Evolutionary conservation across 768 basidiomycete genomes (phyloP), one percentile per base, ranked within the genome.

Genomic region (Hydnomerulius pinastri): DNA sequence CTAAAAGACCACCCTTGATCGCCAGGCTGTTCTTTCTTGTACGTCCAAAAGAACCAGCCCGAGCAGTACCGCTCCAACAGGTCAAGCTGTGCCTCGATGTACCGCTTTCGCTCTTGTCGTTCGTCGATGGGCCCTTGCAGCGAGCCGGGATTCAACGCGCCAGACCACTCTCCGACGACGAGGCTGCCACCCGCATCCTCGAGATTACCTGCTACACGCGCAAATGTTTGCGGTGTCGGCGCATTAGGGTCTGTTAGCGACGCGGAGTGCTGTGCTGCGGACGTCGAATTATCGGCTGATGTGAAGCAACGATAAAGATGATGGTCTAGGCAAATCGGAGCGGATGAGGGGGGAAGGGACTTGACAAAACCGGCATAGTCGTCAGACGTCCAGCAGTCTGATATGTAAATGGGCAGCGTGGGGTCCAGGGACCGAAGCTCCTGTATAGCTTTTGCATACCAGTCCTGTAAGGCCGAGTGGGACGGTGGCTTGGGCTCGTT

Each of bases 21-120:
- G 47, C 83, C 82, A 4, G 63, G 66, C 4, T 70, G 62, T 43
- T 82, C 77, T 66, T 91, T 90, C 73, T 84, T 90, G 62, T 82
- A 86, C 30, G 87, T 90, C 91, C 91, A 91, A 63, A 87, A 92
- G 71, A 85, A 92, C 78, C 80, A 87, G 4, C 91, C 91, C 0
- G 79, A 81, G 51, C 87, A 86, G 29, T 69, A 57, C 39, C 68
- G 64, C 49, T 90, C 87, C 52, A 79, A 92, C 32, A 88, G 57
- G 17, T 74, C 77, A 41, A 91, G 67, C 64, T 93, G 82, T 4
- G 89, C 85, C 15, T 73, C 63, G 4, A 86, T 73, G 51, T 81
- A 92, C 12, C 64, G 70, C 8, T 74, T 55, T 36, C 76, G 65
- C 50, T 77, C 75, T 33, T 67, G 61, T 37, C 73, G 70, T 52